Evolutionary conservation across 2,329 filamentous ascomycete genomes (phyloP).

Genomic region (Stemphylium beticola): DNA sequence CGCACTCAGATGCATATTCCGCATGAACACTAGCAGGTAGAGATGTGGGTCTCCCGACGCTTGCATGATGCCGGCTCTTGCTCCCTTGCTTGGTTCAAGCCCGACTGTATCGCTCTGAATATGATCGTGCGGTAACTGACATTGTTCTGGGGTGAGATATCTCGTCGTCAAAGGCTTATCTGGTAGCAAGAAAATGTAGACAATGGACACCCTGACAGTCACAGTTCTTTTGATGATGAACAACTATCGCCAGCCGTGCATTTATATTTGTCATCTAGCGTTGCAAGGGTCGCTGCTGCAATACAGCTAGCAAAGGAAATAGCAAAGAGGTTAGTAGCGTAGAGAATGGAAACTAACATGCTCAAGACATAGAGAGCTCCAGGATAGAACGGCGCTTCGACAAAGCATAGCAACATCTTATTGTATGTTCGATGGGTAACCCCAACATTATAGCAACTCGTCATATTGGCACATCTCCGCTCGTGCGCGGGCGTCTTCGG

Average conservation of each 20-base stretch:
- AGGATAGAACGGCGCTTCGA: conserved; percentile 59
- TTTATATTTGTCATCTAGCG: conserved; percentile 17
- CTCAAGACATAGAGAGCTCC: conserved; percentile 66
- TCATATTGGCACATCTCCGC: too few species aligned
- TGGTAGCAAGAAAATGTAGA: conserved; percentile 35
- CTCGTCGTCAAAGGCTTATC: conserved; percentile 43
- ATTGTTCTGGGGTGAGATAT: conserved; percentile 54
- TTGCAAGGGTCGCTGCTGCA: conserved; percentile 43
- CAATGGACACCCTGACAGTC: background rate
- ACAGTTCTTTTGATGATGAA: conserved; percentile 7
- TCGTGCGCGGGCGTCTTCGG: too few species aligned
- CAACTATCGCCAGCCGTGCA: conserved; percentile 44
- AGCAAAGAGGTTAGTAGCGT: conserved; percentile 48
- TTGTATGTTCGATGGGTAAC: too few species aligned
- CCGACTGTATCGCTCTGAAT: conserved; percentile 52
- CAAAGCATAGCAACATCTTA: conserved; percentile 39
- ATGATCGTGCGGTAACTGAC: conserved; percentile 38
- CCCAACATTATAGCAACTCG: too few species aligned
- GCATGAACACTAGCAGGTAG: conserved; percentile 62
- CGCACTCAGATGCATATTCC: conserved; percentile 60
- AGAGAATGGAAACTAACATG: conserved; percentile 56
- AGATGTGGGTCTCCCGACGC: conserved; percentile 59
- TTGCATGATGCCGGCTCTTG: conserved; percentile 55
- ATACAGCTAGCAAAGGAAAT: conserved; percentile 51
- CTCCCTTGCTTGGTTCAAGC: conserved; percentile 48